These are phyloP conservation scores for Ambispora gerdemannii DNA, from an alignment of 192 early-diverging fungal genomes.

Conservation along the genomic window DNA sequence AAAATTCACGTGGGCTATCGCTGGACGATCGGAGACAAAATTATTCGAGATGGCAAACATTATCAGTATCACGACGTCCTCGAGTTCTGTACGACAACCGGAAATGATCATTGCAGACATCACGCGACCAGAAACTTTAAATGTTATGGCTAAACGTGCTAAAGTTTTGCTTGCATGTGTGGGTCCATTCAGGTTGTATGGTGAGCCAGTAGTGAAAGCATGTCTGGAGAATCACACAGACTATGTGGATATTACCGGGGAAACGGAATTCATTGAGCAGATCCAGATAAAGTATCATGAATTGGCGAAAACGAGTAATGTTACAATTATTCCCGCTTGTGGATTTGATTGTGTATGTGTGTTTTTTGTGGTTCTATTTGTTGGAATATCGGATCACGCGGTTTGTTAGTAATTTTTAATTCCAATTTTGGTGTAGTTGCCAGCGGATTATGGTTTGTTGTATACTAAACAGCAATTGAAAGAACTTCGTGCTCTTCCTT, in stretches of 20 bases:
- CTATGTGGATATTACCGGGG: conserved; percentile 85
- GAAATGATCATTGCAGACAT: conserved; percentile 68
- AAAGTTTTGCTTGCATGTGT: conserved; percentile 80
- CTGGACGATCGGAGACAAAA: conserved; percentile 68
- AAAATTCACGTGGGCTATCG: conserved; percentile 66
- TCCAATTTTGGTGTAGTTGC: conserved; percentile 47
- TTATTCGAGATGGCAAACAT: conserved; percentile 54
- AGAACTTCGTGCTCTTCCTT: conserved; percentile 38
- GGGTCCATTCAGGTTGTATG: conserved; percentile 73
- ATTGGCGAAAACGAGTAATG: conserved; percentile 57
- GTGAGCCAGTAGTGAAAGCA: conserved; percentile 64
- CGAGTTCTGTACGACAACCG: background rate
- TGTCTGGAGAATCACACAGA: conserved; percentile 71
- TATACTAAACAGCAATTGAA: conserved; percentile 53
- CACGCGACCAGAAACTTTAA: conserved; percentile 55
- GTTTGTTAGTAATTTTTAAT: background rate
- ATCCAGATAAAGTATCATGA: conserved; percentile 69
- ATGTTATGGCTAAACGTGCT: conserved; percentile 56
- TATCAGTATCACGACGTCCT: conserved; percentile 32
- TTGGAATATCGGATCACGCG: too few relatives aligned
- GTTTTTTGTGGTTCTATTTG: too few relatives aligned
- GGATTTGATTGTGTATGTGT: conserved; percentile 88
- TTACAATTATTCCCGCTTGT: conserved; percentile 75
- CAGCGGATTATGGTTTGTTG: conserved; percentile 62
- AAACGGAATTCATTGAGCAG: conserved; percentile 52